Evolutionary conservation across 129 eudicot species (phyloP), one percentile per base, ranked within the genome.

Genomic region (Pulicaria dysenterica): DNA sequence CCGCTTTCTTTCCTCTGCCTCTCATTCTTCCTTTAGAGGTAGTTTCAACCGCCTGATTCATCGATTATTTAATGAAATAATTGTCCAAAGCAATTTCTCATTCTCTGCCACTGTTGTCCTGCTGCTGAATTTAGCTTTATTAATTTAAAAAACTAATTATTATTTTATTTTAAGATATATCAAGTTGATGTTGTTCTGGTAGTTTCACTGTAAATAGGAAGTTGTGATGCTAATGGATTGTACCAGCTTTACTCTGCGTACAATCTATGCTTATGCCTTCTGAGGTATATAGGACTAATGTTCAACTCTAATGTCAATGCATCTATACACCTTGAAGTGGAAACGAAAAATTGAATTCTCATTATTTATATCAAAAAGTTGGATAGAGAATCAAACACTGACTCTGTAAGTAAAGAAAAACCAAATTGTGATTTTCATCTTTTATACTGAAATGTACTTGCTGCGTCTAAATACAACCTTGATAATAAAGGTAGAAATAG

Each of bases 1-100:
- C 78, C 69, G 77, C 59, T 72, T 83, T 58, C 70, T 73, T 49
- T 78, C 81, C 65, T 49, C 83, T n/a, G 69, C 67, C 58, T 70
- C 81, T 49, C 80, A 72, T 62, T 69, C 83, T 39, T 67, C 82
- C 37, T 66, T 64, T 14, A 54, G 49, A 73, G 79, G 88, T 76
- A 73, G 6, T 37, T 0, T 0, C 44, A 1, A 67, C 5, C 40
- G 5, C 40, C n/a, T 3, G 49, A 34, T 46, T 17, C 44, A 4
- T 1, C 16, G 4, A 5, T 54, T 3, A 54, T 13, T 6, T 11
- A 42, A 54, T 14, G n/a, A n/a, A 24, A 24, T 24, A 24, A 24
- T 24, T 24, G 2, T 24, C 31, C 31, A 24, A 24, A 24, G 49
- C 67, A 44, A 44, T 54, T 43, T 59, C 64, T 11, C 17, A 42